Evolutionary conservation across 768 basidiomycete genomes (phyloP), one percentile per base, ranked within the genome.

Genomic region (Amanita thiersii): DNA sequence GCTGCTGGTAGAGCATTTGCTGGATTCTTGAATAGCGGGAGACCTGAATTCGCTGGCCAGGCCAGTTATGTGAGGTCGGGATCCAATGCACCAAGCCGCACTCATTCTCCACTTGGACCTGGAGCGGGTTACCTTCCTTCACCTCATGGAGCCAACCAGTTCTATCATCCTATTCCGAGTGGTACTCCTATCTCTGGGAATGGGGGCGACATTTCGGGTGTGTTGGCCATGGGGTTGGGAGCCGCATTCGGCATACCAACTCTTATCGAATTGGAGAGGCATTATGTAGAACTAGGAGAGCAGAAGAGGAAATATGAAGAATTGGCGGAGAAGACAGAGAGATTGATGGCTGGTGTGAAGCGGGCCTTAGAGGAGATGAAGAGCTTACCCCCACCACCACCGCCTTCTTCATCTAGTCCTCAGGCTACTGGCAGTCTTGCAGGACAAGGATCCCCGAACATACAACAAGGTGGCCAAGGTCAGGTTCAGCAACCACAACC

Each of bases 321-420:
- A 55, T 69, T 90, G 76, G 59, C 87, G 45, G 73, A 79, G 49
- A 74, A 69, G 61, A 90, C 86, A 51, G 82, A 88, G 40, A 61
- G 72, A 56, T 59, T 90, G 63, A 77, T 90, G 70, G 69, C 63
- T 26, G 77, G 79, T 17, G 64, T 90, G 55, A 78, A 78, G 66
- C 71, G 79, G 50, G 82, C 78, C 17, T 65, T 90, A 51, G 86
- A 88, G 41, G 86, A 89, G 56, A 78, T 86, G 75, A 66, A 74
- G 50, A 70, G 58, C 18, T 52, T 50, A 42, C 49, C 47, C 40
- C 52, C 49, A 7, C 49, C 46, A 17, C 44, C 47, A 37, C 18
- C 48, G 15, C 31, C 50, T n/a, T n/a, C n/a, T n/a, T 14, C 37
- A 39, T 49, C 44, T 44, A n/a, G n/a, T 7, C 14, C 43, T 12